Base-by-base conservation (phyloP, 495 filamentous ascomycete species). In the Hyaloscypha bicolor region DNA sequence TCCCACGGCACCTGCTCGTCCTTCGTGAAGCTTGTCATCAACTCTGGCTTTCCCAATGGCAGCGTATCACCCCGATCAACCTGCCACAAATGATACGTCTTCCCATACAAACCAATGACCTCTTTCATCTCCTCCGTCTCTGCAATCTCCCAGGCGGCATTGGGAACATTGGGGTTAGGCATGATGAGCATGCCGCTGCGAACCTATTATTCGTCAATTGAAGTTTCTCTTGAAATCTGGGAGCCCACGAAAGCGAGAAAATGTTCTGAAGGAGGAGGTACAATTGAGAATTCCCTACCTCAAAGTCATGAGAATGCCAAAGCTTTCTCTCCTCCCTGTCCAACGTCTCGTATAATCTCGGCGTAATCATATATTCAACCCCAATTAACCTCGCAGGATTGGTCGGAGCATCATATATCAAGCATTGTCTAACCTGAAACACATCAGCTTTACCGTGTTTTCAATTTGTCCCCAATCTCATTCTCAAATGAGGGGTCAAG, bases 311-410 rank as follows among this genome's bases (percentile, higher is more conserved):
- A 29, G 74, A 76, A 69, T 80, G 76, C 77, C 77, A 80, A 8
- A 79, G 70, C 65, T 83, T 81, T 14, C 88, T 85, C 77, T 97
- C 94, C 11, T 85, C 82, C 0, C 73, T 6, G 8, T 85, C 80
- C 0, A 97, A 86, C 0, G 85, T 88, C 11, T 80, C 76, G 80
- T 87, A 97, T 2, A 96, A 79, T 3, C 79, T 77, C 0, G 87
- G 86, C 3, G 87, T 86, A 73, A 97, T 90, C 93, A 97, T 95
- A 81, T 97, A 97, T 77, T 97, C 94, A 69, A 97, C 82, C 45
- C 93, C 93, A 67, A 97, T 88, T 14, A 97, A 81, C 3, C 89
- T 83, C 9, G 93, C 92, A 55, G 87, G 87, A 21, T 84, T 78
- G 0, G 78, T 76, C 0, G 87, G 79, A 1, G 83, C 82, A 76